Evolutionary conservation across 257 asterid species (phyloP).

Genomic region (Cordia subcordata): DNA sequence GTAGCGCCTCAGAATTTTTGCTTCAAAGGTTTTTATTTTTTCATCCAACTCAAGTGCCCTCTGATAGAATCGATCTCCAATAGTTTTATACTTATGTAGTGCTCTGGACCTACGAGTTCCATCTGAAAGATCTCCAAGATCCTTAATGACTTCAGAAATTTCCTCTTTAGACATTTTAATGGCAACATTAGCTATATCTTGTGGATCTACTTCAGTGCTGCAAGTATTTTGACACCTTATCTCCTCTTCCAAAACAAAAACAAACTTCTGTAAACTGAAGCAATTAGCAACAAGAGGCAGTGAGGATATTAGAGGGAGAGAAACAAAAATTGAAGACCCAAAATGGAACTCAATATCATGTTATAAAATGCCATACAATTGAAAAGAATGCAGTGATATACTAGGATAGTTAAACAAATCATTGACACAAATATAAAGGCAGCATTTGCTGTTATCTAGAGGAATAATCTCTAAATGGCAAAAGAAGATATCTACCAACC

Average conservation of each 20-base stretch:
- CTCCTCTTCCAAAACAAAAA: constrained; percentile 67
- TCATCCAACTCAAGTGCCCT: constrained; percentile 57
- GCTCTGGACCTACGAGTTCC: constrained; percentile 53
- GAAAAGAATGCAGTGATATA: background rate
- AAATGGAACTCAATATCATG: background rate
- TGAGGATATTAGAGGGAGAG: background rate
- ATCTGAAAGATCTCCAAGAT: constrained; percentile 59
- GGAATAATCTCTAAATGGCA: too few species aligned
- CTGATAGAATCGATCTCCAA: constrained; percentile 64
- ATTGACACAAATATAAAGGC: too few species aligned
- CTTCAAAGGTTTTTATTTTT: constrained; percentile 59
- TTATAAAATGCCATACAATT: background rate
- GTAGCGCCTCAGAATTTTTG: constrained; percentile 51
- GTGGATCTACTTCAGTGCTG: constrained; percentile 31
- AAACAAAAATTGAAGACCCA: too few species aligned
- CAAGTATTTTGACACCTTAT: constrained; percentile 32
- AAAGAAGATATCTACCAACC: too few species aligned
- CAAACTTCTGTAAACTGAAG: constrained; percentile 72
- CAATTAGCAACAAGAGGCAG: background rate
- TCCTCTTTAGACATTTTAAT: constrained; percentile 40
- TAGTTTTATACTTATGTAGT: constrained; percentile 47
- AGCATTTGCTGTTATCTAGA: too few species aligned
- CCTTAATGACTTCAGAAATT: constrained; percentile 53
- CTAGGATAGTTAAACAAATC: too few species aligned
- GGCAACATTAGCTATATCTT: constrained; percentile 28